Base-by-base conservation (phyloP, 257 asterid species). In the Galeopsis tetrahit region DNA sequence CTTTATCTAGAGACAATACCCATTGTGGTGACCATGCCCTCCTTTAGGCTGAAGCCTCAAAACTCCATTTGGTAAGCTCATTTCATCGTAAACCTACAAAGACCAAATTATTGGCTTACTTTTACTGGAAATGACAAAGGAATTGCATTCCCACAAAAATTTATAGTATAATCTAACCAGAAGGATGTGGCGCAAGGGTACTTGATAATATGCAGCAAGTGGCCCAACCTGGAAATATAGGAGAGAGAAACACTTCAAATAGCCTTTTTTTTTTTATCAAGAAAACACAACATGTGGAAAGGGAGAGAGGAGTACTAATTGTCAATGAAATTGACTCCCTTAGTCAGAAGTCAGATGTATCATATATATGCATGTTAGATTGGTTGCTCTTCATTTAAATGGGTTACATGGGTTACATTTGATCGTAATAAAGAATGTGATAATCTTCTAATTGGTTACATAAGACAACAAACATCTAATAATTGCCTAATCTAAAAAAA, bases 1-100 rank as follows among this genome's bases (percentile, higher is more conserved):
- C 34, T 48, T 49, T 57, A 69, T 68, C 5, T 9, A 75, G 72
- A 69, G 80, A 77, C 52, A 34, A 82, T 91, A 94, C 98, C 98
- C 99, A 31, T 91, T 95, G 75, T 92, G 97, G 80, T 90, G 95
- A 52, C 97, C 98, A 76, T 92, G 98, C 35, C 99, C 99, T 79
- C 97, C 98, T 86, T 90, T 92, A 0, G 95, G 98, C 74, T 92
- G 97, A 73, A 92, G 82, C 89, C 99, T 90, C 77, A 92, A 63
- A 67, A 95, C 93, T 76, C 97, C 98, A 78, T 92, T 95, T 4
- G 97, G 99, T 77, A 92, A 87, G 83, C 91, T 90, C 96, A 92
- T 92, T 82, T 95, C 98, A 77, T 95, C 98, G 63, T 95, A 87
- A 56, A 92, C 83, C 99, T 94, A 70, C 44, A 84, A 72, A 43